These are phyloP conservation scores for Rhodotorula sp. DNA, from an alignment of 1,284 basidiomycete genomes.

Conservation along the genomic window DNA sequence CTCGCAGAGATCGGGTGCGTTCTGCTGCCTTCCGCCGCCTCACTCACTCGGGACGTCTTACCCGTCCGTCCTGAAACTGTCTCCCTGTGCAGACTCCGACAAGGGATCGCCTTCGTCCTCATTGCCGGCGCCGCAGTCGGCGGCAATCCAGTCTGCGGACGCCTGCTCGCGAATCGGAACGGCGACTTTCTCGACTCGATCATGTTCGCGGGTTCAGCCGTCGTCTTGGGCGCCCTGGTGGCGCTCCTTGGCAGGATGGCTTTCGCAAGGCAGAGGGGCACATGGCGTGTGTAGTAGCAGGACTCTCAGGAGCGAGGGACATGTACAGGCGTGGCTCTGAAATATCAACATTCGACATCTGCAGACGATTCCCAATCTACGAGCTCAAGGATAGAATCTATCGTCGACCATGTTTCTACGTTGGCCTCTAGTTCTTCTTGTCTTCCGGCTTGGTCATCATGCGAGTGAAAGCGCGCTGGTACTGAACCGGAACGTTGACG, in stretches of 20 bases:
- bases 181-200: conserved; percentile 44
- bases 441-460: conserved; percentile 49
- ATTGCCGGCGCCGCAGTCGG: conserved; percentile 45
- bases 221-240: not conserved
- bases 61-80: too few relatives aligned
- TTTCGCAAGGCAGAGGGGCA: conserved; percentile 37
- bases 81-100: not conserved
- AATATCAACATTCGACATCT: not conserved
- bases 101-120: conserved; percentile 38
- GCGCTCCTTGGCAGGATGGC: conserved; percentile 28
- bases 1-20: conserved; percentile 28
- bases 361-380: not conserved
- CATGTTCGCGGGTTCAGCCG: conserved; percentile 40
- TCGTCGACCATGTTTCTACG: not conserved
- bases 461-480: conserved; percentile 57
- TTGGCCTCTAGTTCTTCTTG: conserved; percentile 8
- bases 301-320: not conserved
- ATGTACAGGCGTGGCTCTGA: not conserved
- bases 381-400: not conserved
- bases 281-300: conserved; percentile 40
- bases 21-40: too few relatives aligned
- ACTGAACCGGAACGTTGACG: conserved; percentile 47
- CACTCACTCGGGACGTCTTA: too few relatives aligned
- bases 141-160: conserved; percentile 48
- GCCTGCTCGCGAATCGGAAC: conserved; percentile 40